Base-by-base conservation (phyloP, 164 flowering plant species). In the Akebia trifoliata region DNA sequence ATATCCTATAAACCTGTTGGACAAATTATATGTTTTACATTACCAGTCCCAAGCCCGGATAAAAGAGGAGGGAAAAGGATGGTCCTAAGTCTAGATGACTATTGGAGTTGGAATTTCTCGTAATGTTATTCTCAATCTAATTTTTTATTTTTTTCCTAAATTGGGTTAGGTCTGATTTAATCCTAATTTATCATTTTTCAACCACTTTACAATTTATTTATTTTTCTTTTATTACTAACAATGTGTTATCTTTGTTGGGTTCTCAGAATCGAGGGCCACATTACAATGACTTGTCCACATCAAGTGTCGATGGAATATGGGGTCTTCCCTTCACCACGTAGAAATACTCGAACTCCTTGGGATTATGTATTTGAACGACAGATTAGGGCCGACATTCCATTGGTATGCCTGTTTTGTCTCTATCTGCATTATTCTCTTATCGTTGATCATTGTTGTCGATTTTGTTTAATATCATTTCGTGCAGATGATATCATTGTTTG, bases 321-420 rank as follows among this genome's bases (percentile, higher is more conserved):
- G 21, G 72, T 76, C n/a, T 4, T 61, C 20, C 79, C 81, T 3
- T 75, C 78, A 51, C 66, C 79, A 7, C 72, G 61, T 15, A 77
- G 69, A 71, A 78, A 69, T 37, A 63, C 74, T 4, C 54, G 52
- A 34, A 84, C 70, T 29, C 64, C 86, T 11, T 29, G 89, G 67
- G 82, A 77, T 30, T 89, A 71, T 68, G 71, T 87, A 12, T 88
- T 85, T 56, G 81, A 75, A 50, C 90, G 98, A 22, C 97, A 93
- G 72, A 70, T 85, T 45, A 68, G 72, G 55, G 50, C 79, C 21
- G 61, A 62, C 15, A 59, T 78, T 58, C 72, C 82, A 11, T 59
- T 17, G 36, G 98, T 89, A 78, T 69, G 86, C 15, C 3, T n/a
- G 3, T 47, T 47, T 48, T 34, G 29, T 36, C 11, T 35, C 28